Percentiles rank a stretch among this genome's conserved stretches.
Conservation (phyloP, 805 yeast species). For the Saturnispora serradocipensis region DNA sequence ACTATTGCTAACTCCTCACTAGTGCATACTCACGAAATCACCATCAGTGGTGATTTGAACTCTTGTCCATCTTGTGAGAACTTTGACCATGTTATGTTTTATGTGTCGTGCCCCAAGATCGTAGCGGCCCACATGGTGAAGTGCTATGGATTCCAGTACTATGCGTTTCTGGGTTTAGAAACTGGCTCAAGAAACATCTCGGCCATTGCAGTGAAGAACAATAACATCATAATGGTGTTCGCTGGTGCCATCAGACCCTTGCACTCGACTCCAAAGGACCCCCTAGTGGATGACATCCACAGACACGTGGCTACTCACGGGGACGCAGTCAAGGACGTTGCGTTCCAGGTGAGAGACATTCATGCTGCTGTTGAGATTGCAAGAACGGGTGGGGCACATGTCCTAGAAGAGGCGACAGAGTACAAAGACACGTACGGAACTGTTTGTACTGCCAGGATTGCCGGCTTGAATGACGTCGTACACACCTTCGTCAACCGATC, state of each 20-base stretch:
- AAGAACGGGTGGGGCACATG: conserved; percentile 39
- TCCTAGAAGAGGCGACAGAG: conserved; percentile 19
- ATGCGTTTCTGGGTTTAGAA: conserved; percentile 62
- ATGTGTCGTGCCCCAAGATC: conserved; percentile 64
- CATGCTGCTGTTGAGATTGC: conserved; percentile 39
- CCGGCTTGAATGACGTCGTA: conserved; percentile 50
- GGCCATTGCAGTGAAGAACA: conserved; percentile 54
- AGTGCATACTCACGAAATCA: conserved; percentile 1
- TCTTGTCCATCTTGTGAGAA: conserved; percentile 18
- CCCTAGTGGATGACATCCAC: conserved; percentile 29
- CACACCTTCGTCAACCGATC: conserved; percentile 56
- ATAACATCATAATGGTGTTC: conserved; percentile 42
- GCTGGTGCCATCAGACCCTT: conserved; percentile 31
- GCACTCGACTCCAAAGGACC: conserved; percentile 9
- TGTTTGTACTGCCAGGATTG: conserved; percentile 43
- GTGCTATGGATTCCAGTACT: conserved; percentile 52
- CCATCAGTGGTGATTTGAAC: not conserved
- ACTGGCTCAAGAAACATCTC: conserved; percentile 49
- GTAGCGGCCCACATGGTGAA: conserved; percentile 46
- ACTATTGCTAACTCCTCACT: not conserved
- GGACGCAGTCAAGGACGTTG: conserved; percentile 72
- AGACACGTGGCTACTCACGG: conserved; percentile 51
- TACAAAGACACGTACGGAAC: conserved; percentile 40
- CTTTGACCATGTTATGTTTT: conserved; percentile 64
- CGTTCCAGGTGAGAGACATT: conserved; percentile 52